Percentiles rank a stretch among this genome's conserved stretches.
These are phyloP conservation scores for Phytopythium helicoides DNA, from an alignment of 352 stramenopile species.

Conservation along the genomic window DNA sequence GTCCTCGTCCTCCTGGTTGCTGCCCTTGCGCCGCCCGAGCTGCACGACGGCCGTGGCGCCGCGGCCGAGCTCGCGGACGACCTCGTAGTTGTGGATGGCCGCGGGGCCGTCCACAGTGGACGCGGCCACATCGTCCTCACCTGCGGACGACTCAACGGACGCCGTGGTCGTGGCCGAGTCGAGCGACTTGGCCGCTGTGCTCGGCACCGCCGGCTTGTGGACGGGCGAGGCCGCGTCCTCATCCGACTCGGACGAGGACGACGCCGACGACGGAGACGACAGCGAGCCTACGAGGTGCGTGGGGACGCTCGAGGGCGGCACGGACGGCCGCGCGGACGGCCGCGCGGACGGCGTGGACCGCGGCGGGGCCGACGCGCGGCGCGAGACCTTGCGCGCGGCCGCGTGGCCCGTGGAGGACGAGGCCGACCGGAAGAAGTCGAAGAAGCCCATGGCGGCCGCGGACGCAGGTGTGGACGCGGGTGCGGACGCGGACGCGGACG, in stretches of 20 bases:
- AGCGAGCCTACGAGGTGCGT: constrained; percentile 1
- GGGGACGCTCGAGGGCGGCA: not conserved
- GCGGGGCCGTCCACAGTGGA: constrained; percentile 14
- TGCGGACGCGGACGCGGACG: constrained; percentile 10
- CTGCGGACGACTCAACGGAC: constrained; percentile 37
- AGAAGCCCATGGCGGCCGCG: constrained; percentile 49
- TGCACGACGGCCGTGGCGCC: constrained; percentile 80
- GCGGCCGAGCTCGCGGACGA: constrained; percentile 76
- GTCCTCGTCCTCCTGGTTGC: constrained; percentile 24
- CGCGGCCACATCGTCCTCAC: constrained; percentile 23
- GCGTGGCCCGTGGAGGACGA: constrained; percentile 37
- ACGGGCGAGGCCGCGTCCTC: not conserved
- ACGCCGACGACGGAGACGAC: constrained; percentile 52
- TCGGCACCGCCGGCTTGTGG: constrained; percentile 7
- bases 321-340: not conserved
- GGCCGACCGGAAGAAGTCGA: constrained; percentile 76
- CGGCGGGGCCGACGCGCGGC: constrained; percentile 13
- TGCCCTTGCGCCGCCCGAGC: constrained; percentile 59
- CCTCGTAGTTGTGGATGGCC: constrained; percentile 74
- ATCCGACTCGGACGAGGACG: constrained; percentile 3
- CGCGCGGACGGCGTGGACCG: constrained; percentile 6
- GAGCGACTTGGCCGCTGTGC: too few species aligned
- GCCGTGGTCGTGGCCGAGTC: constrained; percentile 36
- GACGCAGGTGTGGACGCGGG: constrained; percentile 13
- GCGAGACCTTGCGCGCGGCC: constrained; percentile 23